Conservation (phyloP, 495 filamentous ascomycete species). For the Talaromyces thailandensis region DNA sequence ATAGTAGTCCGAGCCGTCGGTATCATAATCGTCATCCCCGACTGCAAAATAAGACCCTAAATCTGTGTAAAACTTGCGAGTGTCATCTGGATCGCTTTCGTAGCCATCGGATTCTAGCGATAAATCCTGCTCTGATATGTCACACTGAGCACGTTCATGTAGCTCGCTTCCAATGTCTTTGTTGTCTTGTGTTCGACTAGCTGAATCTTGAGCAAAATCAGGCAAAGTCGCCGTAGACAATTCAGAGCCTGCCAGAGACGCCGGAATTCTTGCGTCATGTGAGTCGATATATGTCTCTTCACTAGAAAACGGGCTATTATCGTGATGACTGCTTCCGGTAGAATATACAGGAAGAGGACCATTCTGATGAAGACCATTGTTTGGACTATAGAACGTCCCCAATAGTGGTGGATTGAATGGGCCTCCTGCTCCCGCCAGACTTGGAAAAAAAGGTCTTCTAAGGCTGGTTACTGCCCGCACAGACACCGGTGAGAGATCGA, state of each 20-base stretch:
- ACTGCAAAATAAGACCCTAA: not conserved
- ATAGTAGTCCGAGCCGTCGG: slow-evolving; percentile 16
- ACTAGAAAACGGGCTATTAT: not conserved
- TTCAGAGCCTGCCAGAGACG: not conserved
- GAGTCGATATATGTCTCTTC: not conserved
- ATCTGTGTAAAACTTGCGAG: slow-evolving; percentile 23
- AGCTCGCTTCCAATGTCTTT: not conserved
- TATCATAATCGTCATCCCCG: not conserved
- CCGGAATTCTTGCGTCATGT: not conserved
- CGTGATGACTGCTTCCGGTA: not conserved
- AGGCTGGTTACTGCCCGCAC: not conserved
- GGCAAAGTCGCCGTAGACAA: not conserved
- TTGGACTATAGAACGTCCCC: not conserved
- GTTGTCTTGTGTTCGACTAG: not conserved
- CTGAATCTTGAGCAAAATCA: not conserved
- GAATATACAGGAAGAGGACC: not conserved
- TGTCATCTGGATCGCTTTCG: slow-evolving; percentile 26
- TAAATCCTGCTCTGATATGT: not conserved
- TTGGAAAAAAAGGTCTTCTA: not conserved
- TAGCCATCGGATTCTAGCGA: not conserved
- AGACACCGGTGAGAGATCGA: not conserved
- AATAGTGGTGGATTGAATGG: not conserved
- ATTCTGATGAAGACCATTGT: not conserved
- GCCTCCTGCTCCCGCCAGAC: not conserved
- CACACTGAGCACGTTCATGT: not conserved